These are phyloP conservation scores for Coemansia sp. DNA, from an alignment of 192 early-diverging fungal species.

Conservation along the genomic window DNA sequence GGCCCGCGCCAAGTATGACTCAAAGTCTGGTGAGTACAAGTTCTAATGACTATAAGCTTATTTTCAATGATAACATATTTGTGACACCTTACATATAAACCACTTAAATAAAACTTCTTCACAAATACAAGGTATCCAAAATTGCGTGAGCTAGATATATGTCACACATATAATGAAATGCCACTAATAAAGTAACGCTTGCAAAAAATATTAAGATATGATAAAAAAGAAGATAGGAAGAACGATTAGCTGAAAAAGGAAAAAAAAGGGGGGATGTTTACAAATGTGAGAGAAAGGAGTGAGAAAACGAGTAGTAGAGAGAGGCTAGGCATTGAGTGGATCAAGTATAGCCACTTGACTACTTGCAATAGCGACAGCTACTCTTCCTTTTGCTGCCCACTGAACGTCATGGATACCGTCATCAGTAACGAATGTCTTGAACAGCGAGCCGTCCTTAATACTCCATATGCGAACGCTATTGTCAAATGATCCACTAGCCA, in stretches of 20 bases:
- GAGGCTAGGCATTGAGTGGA: constrained; percentile 17
- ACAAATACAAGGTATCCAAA: no score
- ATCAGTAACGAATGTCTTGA: constrained; percentile 45
- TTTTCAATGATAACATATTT: background rate
- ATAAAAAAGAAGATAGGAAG: background rate
- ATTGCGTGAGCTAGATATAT: no score
- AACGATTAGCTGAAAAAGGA: background rate
- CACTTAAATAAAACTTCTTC: no score
- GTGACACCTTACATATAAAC: no score
- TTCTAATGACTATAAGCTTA: constrained; percentile 7
- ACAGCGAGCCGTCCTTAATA: constrained; percentile 48
- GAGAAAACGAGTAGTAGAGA: background rate
- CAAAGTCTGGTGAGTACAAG: constrained; percentile 18
- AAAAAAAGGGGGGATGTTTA: background rate
- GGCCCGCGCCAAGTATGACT: constrained; percentile 27
- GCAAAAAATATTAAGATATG: background rate
- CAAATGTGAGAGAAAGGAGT: background rate
- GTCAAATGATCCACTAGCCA: constrained; percentile 82
- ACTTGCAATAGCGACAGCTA: constrained; percentile 49
- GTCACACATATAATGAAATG: no score
- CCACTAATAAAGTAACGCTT: background rate
- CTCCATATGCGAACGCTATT: constrained; percentile 76
- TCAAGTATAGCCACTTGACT: constrained; percentile 44
- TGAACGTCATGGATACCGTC: constrained; percentile 55
- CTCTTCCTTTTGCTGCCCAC: constrained; percentile 46